Percentiles rank a stretch among this genome's conserved stretches.
These are phyloP conservation scores for Barbatosphaeria neglecta DNA, from an alignment of 495 filamentous ascomycete species.

Conservation along the genomic window DNA sequence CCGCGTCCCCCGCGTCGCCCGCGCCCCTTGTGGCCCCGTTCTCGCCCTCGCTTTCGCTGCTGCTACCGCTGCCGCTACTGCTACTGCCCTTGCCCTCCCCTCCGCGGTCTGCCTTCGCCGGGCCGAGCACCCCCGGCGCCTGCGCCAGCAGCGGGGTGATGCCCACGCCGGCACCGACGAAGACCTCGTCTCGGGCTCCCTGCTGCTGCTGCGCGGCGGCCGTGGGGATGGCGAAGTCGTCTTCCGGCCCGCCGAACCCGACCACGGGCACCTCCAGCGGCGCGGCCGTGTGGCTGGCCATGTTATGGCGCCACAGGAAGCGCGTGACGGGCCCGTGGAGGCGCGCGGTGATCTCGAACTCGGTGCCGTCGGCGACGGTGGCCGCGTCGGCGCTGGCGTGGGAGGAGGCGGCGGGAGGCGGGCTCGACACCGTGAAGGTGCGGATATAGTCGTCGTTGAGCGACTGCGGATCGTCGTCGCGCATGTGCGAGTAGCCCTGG, in stretches of 20 bases:
- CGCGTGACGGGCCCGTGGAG: constrained; percentile 55
- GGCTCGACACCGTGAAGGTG: constrained; percentile 66
- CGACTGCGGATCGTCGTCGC: constrained; percentile 60
- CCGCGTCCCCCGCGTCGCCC: too few species aligned
- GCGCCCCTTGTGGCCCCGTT: too few species aligned
- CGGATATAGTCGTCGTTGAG: constrained; percentile 75
- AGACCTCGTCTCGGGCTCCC: constrained; percentile 25
- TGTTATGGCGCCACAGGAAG: constrained; percentile 48
- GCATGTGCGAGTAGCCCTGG: constrained; percentile 69
- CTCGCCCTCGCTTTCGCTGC: too few species aligned
- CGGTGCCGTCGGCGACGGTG: constrained; percentile 7
- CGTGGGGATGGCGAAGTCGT: constrained; percentile 21
- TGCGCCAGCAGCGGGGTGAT: constrained; percentile 69
- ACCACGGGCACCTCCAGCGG: constrained; percentile 52
- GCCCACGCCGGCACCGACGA: constrained; percentile 67
- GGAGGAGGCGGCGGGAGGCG: constrained; percentile 21
- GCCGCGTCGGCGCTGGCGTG: neutral
- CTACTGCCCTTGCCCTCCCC: too few species aligned
- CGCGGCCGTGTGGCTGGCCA: constrained; percentile 15
- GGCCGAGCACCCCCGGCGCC: constrained; percentile 28
- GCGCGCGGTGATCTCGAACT: constrained; percentile 62
- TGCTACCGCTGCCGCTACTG: too few species aligned
- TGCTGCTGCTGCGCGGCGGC: constrained; percentile 1
- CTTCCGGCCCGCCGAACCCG: constrained; percentile 57
- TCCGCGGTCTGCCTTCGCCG: too few species aligned